phyloP scores from a whole-genome alignment of 73 alveolate genomes.

The Tetrahymena malaccensis region DNA sequence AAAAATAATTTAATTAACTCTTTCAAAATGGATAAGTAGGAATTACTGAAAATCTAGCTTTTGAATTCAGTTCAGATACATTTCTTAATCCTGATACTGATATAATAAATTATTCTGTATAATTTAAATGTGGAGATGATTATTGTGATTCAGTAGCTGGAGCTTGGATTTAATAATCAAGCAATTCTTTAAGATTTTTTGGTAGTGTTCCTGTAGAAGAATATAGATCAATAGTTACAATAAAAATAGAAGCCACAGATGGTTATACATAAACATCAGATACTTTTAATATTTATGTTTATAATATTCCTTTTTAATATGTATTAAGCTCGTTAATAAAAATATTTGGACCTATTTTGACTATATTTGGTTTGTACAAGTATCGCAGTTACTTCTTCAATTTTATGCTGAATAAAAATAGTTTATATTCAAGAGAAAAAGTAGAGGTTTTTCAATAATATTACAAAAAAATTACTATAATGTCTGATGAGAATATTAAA shows the following conservation, averaged over 20 bases:
- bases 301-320: background rate
- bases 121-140: background rate
- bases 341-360: background rate
- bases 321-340: background rate
- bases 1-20: background rate
- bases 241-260: background rate
- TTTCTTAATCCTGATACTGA: background rate
- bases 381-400: background rate
- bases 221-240: background rate
- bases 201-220: background rate
- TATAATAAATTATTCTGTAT: background rate
- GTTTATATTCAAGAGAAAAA: background rate
- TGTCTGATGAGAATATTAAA: background rate
- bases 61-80: background rate
- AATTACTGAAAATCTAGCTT: background rate
- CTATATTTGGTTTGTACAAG: background rate
- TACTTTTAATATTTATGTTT: background rate
- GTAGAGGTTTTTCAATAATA: background rate
- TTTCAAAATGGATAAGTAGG: background rate
- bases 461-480: background rate
- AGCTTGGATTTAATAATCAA: background rate
- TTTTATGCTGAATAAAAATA: background rate
- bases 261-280: background rate
- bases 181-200: background rate
- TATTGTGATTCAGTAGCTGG: background rate